Conservation (phyloP, 129 eudicot species). For the Sambucus nigra region DNA sequence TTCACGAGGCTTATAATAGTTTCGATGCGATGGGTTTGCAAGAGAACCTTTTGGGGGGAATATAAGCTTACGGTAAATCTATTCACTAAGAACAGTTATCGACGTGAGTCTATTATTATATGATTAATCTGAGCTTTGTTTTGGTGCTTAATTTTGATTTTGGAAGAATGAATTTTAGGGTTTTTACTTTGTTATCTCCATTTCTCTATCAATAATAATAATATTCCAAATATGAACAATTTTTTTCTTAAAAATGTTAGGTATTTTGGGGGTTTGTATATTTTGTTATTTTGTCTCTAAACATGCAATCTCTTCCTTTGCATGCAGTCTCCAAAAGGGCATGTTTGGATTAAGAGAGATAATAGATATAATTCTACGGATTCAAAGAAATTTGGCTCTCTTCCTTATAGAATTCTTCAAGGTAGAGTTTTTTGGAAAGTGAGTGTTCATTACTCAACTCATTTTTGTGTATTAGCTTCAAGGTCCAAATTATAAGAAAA, state of each 20-base stretch:
- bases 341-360: conserved; percentile 74
- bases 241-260: background rate
- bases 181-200: background rate
- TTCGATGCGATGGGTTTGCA: conserved; percentile 52
- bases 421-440: conserved; percentile 55
- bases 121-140: conserved; percentile 7
- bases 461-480: background rate
- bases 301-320: background rate
- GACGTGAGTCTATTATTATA: conserved; percentile 44
- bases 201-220: too few species aligned
- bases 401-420: conserved; percentile 63
- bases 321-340: conserved; percentile 54
- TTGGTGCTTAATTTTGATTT: background rate
- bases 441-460: conserved; percentile 5
- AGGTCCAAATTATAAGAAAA: too few species aligned
- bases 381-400: conserved; percentile 70
- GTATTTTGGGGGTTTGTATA: background rate
- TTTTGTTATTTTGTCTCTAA: background rate
- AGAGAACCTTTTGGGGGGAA: conserved; percentile 59
- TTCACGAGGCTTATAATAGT: conserved; percentile 47
- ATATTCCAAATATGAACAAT: background rate
- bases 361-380: conserved; percentile 41
- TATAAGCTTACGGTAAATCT: conserved; percentile 45
- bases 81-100: conserved; percentile 34
- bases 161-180: background rate